phyloP scores from a whole-genome alignment of 768 basidiomycete genomes.

The Pleurotus platypus region DNA sequence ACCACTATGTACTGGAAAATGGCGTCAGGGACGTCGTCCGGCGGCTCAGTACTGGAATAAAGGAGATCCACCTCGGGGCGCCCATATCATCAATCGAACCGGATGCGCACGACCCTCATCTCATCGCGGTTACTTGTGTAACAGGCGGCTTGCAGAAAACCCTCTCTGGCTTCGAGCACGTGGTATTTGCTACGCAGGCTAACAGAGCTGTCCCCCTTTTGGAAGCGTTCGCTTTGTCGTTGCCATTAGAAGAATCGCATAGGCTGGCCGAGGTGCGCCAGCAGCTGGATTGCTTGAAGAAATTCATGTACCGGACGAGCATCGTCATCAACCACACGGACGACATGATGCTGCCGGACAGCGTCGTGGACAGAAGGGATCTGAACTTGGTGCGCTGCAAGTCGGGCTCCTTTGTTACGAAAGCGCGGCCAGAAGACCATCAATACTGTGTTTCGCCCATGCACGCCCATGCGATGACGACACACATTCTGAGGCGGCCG shows the following conservation, averaged over 20 bases:
- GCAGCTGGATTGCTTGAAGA: slow-evolving; percentile 44
- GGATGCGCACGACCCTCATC: slow-evolving; percentile 28
- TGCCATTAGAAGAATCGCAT: slow-evolving; percentile 22
- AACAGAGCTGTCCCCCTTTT: slow-evolving; percentile 56
- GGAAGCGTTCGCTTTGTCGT: slow-evolving; percentile 36
- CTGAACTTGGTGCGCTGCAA: slow-evolving; percentile 46
- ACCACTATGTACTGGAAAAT: slow-evolving; percentile 61
- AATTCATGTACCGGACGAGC: slow-evolving; percentile 51
- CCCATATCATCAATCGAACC: slow-evolving; percentile 42
- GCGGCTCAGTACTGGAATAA: slow-evolving; percentile 40
- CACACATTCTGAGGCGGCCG: slow-evolving; percentile 51
- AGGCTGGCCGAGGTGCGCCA: slow-evolving; percentile 29
- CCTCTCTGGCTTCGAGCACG: slow-evolving; percentile 54
- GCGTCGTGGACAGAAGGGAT: slow-evolving; percentile 50
- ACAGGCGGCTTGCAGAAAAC: slow-evolving; percentile 22
- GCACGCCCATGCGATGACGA: slow-evolving; percentile 61
- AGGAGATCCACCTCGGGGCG: slow-evolving; percentile 52
- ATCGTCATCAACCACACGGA: slow-evolving; percentile 76
- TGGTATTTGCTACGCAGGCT: slow-evolving; percentile 76
- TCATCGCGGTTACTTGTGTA: slow-evolving; percentile 35
- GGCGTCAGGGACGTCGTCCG: slow-evolving; percentile 59
- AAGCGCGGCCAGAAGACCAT: background rate
- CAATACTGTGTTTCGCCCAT: slow-evolving; percentile 32
- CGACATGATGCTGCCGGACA: slow-evolving; percentile 48
- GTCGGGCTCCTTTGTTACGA: background rate